These are phyloP conservation scores for Diutina siamensis DNA, from an alignment of 1,139 yeast genomes.

Conservation along the genomic window DNA sequence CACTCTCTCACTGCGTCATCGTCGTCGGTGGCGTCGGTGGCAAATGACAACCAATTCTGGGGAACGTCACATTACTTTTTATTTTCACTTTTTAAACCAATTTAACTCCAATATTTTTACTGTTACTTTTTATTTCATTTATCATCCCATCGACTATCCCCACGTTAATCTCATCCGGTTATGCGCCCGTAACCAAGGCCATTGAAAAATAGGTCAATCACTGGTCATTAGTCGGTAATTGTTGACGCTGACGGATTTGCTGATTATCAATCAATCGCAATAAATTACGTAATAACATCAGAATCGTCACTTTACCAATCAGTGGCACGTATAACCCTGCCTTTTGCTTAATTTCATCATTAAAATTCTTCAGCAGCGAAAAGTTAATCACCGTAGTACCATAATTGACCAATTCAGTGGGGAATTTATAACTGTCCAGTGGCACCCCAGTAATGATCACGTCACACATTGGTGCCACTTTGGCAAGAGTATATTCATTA, in stretches of 20 bases:
- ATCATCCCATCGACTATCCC: too few species aligned
- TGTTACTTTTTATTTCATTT: too few species aligned
- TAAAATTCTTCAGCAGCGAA: slow-evolving; percentile 79
- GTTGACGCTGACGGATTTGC: slow-evolving; percentile 11
- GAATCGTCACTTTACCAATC: slow-evolving; percentile 90
- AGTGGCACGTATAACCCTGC: slow-evolving; percentile 92
- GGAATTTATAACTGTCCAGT: slow-evolving; percentile 68
- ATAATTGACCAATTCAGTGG: slow-evolving; percentile 63
- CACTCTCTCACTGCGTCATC: too few species aligned
- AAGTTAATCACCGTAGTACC: slow-evolving; percentile 91
- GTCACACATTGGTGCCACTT: slow-evolving; percentile 67
- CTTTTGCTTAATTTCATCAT: slow-evolving; percentile 62
- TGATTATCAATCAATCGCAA: slow-evolving; percentile 67
- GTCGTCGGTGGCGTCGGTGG: too few species aligned
- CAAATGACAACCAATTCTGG: too few species aligned
- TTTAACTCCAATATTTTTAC: too few species aligned
- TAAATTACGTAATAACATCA: slow-evolving; percentile 84
- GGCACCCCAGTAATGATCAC: slow-evolving; percentile 97
- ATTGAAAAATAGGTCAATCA: too few species aligned
- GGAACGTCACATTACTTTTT: too few species aligned
- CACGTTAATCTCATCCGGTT: too few species aligned
- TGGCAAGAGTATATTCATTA: slow-evolving; percentile 37
- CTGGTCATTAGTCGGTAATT: too few species aligned
- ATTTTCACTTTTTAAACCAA: too few species aligned
- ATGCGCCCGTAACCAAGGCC: too few species aligned